Evolutionary conservation across 2,329 filamentous ascomycete genomes (phyloP), one percentile per base, ranked within the genome.

Genomic region (Botrytis deweyae): DNA sequence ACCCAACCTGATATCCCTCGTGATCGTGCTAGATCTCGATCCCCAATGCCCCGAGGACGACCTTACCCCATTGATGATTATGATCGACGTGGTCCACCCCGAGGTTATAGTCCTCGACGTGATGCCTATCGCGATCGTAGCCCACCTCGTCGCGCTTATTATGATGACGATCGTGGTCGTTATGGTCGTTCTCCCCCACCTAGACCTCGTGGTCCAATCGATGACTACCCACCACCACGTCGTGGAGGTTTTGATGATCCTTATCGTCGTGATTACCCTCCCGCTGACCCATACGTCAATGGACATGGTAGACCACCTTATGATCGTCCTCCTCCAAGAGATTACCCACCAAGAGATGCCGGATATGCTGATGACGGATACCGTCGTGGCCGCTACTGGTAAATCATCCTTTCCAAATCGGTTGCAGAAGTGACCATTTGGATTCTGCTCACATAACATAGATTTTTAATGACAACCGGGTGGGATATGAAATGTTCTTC

Each of bases 61-160:
- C 88, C 92, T 76, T 89, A 91, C 76, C 88, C 90, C 75, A 93
- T 90, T 76, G 93, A 95, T 81, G 93, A 96, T 79, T 95, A 96
- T 82, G 92, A 95, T 77, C 91, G 94, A 79, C 93, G 95, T 80
- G 92, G 91, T 63, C 92, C 93, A 75, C 90, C 90, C 74, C 90
- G 93, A 78, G 93, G 91, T 20, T 97, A 97, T 83, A 97, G 92
- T 83, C 95, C 94, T 91, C 90, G 92, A 77, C 89, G 88, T 68
- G 91, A 92, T 75, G 91, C 92, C 77, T 97, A 97, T 83, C 94
- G 95, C 81, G 94, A 97, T 81, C 91, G 95, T 79, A 95, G 93
- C 80, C 92, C 92, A 73, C 91, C 88, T 72, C 87, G 92, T 75
- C 91, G 93, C 78, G 92, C 95, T 75, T 97, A 97, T 84, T 97